Base-by-base conservation (phyloP, 208 protist genomes). In the Wallacemonas sp. region DNA sequence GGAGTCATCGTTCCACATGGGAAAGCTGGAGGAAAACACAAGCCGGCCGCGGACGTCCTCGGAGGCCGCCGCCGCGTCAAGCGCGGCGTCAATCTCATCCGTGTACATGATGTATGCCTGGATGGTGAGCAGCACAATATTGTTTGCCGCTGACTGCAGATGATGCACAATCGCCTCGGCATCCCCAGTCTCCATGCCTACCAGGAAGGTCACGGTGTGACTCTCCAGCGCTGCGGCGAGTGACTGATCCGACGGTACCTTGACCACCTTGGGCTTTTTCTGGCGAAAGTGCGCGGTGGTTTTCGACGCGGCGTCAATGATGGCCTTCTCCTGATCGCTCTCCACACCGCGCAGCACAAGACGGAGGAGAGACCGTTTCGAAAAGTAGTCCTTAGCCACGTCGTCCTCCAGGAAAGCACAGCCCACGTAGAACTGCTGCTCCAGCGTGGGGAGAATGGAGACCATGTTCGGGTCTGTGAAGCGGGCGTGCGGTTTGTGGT, bases 391-490 rank as follows among this genome's bases (percentile, higher is more conserved):
- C 25, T 3, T 32, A 4, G 8, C 28, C 14, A 57, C 5, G 20
- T 23, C 12, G 36, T 25, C 18, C 23, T 20, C 26, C 18, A 67
- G 20, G 69, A 72, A 64, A 57, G 44, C 3, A 49, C 52, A 69
- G 25, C 79, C 10, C 0, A 81, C 54, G 49, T 69, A 86, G 16
- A 86, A 25, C 54, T 83, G 44, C 82, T 83, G 82, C 61, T 85
- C 72, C 20, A 76, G 10, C 32, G 79, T 89, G 1, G 76, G 76
- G 46, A 42, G 46, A 3, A 83, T 39, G 7, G 36, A 16, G 55
- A 82, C 62, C 0, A 71, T 23, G 59, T 81, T 72, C 16, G 29
- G 31, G 5, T 38, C 4, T 25, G 50, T 31, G 16, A 36, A 20
- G 57, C 33, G 23, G n/a, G 41, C 31, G 18, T 49, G 20, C n/a